A percentile compares a stretch with the other conserved stretches of the same genome.
phyloP scores from a whole-genome alignment of 495 filamentous ascomycete genomes.

The Podospora pseudocomata region DNA sequence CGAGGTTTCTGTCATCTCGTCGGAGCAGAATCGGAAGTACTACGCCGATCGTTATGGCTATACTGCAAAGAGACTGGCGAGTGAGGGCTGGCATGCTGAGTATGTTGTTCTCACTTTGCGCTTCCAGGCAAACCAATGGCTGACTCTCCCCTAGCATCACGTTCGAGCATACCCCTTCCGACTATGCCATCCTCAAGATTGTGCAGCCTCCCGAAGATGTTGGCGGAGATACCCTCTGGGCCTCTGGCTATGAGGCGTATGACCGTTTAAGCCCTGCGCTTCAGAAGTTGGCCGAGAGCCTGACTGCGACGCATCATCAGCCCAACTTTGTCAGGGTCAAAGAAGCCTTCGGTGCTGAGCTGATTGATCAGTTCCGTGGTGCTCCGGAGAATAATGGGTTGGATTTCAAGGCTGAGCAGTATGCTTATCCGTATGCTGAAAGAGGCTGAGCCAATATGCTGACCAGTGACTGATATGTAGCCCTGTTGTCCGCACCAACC shows the following conservation, averaged over 20 bases:
- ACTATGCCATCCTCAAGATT: conserved; percentile 60
- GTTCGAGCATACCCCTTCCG: conserved; percentile 58
- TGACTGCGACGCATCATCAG: conserved; percentile 63
- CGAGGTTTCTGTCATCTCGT: conserved; percentile 67
- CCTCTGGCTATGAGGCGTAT: conserved; percentile 66
- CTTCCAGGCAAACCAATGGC: conserved; percentile 4
- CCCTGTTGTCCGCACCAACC: conserved; percentile 68
- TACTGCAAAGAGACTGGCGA: conserved; percentile 42
- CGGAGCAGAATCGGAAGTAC: conserved; percentile 59
- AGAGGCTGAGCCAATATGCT: not conserved
- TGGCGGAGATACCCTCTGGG: conserved; percentile 67
- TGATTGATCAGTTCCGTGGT: conserved; percentile 57
- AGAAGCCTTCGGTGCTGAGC: conserved; percentile 49
- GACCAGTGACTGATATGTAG: conserved; percentile 41
- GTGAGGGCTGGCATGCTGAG: conserved; percentile 38
- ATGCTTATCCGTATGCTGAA: conserved; percentile 2
- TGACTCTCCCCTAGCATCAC: conserved; percentile 45
- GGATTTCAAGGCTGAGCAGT: conserved; percentile 58
- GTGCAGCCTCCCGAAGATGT: conserved; percentile 53
- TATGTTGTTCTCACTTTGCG: conserved; percentile 13
- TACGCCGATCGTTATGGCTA: conserved; percentile 55
- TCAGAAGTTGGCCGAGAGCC: conserved; percentile 59
- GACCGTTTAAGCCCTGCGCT: conserved; percentile 61
- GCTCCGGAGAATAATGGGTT: conserved; percentile 61
- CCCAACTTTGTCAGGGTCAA: conserved; percentile 55